These are phyloP conservation scores for Euptelea pleiosperma DNA, from an alignment of 164 flowering plant species.

Conservation along the genomic window DNA sequence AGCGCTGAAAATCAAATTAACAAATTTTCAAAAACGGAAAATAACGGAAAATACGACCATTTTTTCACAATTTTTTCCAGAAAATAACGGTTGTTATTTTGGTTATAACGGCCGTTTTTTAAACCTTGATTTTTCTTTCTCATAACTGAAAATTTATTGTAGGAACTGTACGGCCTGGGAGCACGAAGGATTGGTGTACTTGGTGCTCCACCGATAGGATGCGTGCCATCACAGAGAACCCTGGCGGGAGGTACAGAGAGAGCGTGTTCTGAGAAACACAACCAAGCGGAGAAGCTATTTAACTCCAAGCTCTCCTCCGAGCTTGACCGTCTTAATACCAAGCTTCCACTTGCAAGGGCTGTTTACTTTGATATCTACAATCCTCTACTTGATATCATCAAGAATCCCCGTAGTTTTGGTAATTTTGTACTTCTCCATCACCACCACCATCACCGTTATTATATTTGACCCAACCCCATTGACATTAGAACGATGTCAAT, in stretches of 20 bases:
- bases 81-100: too few species aligned
- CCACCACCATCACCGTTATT: too few species aligned
- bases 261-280: constrained; percentile 23
- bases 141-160: too few species aligned
- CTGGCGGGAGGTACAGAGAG: constrained; percentile 33
- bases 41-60: too few species aligned
- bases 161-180: constrained; percentile 35
- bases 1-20: too few species aligned
- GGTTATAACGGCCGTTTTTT: too few species aligned
- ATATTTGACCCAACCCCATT: too few species aligned
- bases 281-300: constrained; percentile 27
- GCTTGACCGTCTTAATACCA: constrained; percentile 9
- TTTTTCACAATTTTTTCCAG: too few species aligned
- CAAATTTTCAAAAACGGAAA: too few species aligned
- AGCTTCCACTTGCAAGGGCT: neutral
- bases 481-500: too few species aligned
- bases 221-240: constrained; percentile 43
- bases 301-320: constrained; percentile 26
- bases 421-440: neutral
- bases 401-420: constrained; percentile 31
- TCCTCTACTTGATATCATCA: constrained; percentile 33
- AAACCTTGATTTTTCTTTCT: too few species aligned
- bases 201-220: constrained; percentile 39
- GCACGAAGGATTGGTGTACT: constrained; percentile 35
- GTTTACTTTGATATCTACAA: constrained; percentile 34